Percentiles rank a stretch among this genome's conserved stretches.
Evolutionary conservation across 1,284 basidiomycete genomes (phyloP).

Genomic region (Ganoderma lingzhi): DNA sequence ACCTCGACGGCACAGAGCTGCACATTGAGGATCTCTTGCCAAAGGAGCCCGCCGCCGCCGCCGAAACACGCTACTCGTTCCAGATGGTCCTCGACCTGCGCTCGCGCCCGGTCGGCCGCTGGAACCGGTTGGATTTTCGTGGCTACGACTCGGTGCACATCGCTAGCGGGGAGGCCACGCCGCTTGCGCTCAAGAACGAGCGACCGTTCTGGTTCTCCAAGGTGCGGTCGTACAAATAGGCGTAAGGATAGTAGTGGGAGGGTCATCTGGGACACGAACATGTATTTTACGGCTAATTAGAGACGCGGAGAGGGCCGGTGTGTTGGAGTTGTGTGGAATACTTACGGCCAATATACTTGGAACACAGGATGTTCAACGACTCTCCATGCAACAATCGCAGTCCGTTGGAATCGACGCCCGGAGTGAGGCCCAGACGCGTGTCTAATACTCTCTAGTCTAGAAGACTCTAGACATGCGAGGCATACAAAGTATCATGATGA

Average conservation of each 20-base stretch:
- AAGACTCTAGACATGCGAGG: not conserved
- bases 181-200: slow-evolving; percentile 83
- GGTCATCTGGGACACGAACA: too few relatives aligned
- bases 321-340: not conserved
- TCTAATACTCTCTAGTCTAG: not conserved
- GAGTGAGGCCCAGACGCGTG: not conserved
- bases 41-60: slow-evolving; percentile 44
- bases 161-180: slow-evolving; percentile 76
- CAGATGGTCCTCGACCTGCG: slow-evolving; percentile 83
- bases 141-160: slow-evolving; percentile 81
- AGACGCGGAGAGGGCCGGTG: not conserved
- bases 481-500: slow-evolving; percentile 10
- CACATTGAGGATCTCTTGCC: slow-evolving; percentile 65
- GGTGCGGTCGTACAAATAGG: slow-evolving; percentile 62
- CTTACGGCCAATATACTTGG: not conserved
- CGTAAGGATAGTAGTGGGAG: not conserved
- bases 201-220: slow-evolving; percentile 94
- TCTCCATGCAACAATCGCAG: not conserved
- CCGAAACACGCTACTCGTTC: slow-evolving; percentile 72
- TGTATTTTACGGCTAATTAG: too few relatives aligned
- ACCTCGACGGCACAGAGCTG: slow-evolving; percentile 64
- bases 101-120: slow-evolving; percentile 84
- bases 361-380: not conserved
- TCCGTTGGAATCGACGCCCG: not conserved
- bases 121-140: slow-evolving; percentile 87